These are phyloP conservation scores for Penicillium griseofulvum DNA, from an alignment of 2,329 filamentous ascomycete species.

Conservation along the genomic window DNA sequence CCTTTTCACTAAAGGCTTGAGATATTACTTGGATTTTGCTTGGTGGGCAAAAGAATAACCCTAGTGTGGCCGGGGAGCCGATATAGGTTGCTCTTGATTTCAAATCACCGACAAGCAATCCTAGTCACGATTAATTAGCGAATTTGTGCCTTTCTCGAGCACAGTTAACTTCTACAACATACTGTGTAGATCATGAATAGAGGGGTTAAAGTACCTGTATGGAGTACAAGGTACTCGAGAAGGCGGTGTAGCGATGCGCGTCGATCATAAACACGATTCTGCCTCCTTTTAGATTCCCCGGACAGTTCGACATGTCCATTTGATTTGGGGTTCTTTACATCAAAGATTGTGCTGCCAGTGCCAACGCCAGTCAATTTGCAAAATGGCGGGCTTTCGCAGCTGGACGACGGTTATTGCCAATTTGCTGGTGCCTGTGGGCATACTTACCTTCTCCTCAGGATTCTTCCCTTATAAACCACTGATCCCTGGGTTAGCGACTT, in stretches of 20 bases:
- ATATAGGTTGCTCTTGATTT: neutral
- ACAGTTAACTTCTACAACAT: neutral
- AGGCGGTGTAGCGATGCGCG: conserved; percentile 4
- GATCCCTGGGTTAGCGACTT: conserved; percentile 76
- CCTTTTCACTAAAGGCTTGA: neutral
- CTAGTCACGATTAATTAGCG: neutral
- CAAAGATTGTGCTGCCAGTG: neutral
- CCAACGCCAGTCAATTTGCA: conserved; percentile 1
- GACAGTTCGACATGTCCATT: neutral
- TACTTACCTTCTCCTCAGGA: conserved; percentile 76
- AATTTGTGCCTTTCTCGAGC: neutral
- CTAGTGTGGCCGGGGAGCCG: neutral
- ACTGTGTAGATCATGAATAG: neutral
- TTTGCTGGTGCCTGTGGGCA: conserved; percentile 70
- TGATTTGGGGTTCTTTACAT: neutral
- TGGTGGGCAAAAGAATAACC: neutral
- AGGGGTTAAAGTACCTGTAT: neutral
- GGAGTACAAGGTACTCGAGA: neutral
- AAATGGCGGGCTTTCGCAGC: conserved; percentile 27
- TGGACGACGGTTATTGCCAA: conserved; percentile 64
- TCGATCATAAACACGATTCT: conserved; percentile 7
- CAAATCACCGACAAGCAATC: neutral
- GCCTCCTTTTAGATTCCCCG: neutral
- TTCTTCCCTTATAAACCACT: conserved; percentile 99
- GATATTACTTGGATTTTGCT: neutral